Base-by-base conservation (phyloP, 164 flowering plant species). In the Nymphaea thermarum region DNA sequence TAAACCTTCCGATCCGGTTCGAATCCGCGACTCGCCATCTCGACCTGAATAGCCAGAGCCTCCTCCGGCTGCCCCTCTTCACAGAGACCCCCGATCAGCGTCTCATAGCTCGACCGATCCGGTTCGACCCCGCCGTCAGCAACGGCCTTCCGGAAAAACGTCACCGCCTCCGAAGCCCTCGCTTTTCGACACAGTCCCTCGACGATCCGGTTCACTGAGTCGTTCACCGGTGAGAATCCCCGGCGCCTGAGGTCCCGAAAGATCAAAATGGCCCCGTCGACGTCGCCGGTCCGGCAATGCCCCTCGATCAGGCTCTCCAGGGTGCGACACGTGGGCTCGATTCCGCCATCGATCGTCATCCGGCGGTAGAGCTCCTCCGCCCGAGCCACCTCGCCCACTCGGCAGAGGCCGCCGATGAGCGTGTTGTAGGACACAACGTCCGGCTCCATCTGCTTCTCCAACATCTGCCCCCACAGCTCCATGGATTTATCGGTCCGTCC, bases 21-120 rank as follows among this genome's bases (percentile, higher is more conserved):
- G 78, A 80, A 87, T 43, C 97, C 94, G 79, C 72, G 83, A 64
- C 88, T 83, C 5, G 81, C 89, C 98, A 93, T 93, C 78, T 85
- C 89, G 0, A 79, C 86, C 76, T 91, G 94, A 75, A 89, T 78
- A 72, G 77, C 76, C 71, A 85, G 67, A n/a, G 88, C 97, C 67
- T 83, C 89, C 69, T 86, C 85, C 85, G 86, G 79, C 72, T 71
- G 77, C 73, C 87, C 87, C 70, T 80, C 80, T 57, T 63, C 64
- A 67, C 94, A 87, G 60, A 93, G 78, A 41, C 89, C 87, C 74
- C 65, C 78, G 44, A 91, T 82, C 76, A 91, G 65, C 36, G 70
- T 15, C 64, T 73, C 79, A 66, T 81, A 93, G 74, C 82, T 83
- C 45, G 70, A 75, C 74, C 72, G 63, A 53, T 66, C 73, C 0